Percentiles rank a stretch among this genome's conserved stretches.
These are phyloP conservation scores for Fagopyrum tataricum DNA, from an alignment of 148 eudicot genomes.

Conservation along the genomic window DNA sequence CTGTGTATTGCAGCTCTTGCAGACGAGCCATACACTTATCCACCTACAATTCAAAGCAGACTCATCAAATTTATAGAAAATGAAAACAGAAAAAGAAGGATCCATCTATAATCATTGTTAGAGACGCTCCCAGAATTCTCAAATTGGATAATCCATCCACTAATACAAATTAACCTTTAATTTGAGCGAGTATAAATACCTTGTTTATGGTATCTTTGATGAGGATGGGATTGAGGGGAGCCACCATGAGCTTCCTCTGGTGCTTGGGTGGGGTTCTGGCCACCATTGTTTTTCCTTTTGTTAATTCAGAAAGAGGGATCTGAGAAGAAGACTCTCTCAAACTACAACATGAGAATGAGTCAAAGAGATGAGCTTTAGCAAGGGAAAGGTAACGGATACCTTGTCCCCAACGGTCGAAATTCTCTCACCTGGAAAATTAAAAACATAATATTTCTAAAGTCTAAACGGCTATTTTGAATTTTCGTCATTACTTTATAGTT, in stretches of 20 bases:
- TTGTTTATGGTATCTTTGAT: conserved; percentile 68
- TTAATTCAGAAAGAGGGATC: no score
- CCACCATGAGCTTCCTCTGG: conserved; percentile 44
- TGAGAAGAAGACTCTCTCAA: background rate
- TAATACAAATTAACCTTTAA: background rate
- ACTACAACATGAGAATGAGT: no score
- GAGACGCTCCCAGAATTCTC: background rate
- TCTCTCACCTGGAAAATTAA: no score
- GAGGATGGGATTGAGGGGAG: conserved; percentile 69
- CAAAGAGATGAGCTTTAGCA: no score
- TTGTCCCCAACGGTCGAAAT: no score
- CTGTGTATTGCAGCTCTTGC: conserved; percentile 87
- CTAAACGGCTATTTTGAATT: no score
- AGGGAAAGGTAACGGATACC: no score
- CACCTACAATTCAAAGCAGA: conserved; percentile 39
- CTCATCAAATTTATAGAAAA: background rate
- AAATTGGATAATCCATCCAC: background rate
- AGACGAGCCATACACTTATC: conserved; percentile 86
- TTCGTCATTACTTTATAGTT: no score
- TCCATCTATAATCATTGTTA: background rate
- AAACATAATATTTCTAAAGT: no score
- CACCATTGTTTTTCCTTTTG: conserved; percentile 41
- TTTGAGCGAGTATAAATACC: conserved; percentile 27
- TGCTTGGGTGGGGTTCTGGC: conserved; percentile 82
- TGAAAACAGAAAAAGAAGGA: background rate